phyloP scores from a whole-genome alignment of 1,284 basidiomycete species.

The Laetiporus sulphureus region DNA sequence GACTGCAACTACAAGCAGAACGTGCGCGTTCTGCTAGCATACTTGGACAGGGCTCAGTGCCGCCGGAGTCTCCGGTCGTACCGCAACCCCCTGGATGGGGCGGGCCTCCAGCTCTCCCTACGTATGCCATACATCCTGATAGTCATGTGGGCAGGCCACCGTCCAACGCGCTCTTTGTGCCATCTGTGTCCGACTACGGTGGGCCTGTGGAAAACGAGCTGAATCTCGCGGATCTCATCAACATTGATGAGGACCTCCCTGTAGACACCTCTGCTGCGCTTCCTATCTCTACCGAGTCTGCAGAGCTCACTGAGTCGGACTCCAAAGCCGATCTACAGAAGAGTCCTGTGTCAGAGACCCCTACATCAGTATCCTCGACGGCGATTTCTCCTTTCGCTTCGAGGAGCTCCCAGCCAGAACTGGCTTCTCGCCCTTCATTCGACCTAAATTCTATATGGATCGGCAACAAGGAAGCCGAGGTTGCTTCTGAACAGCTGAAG shows the following conservation, averaged over 20 bases:
- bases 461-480: slow-evolving; percentile 9
- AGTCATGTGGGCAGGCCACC: slow-evolving; percentile 26
- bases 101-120: slow-evolving; percentile 47
- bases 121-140: slow-evolving; percentile 29
- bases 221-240: slow-evolving; percentile 69
- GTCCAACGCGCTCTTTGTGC: slow-evolving; percentile 33
- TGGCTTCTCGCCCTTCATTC: slow-evolving; percentile 44
- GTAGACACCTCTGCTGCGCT: slow-evolving; percentile 18
- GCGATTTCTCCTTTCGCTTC: slow-evolving; percentile 47
- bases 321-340: slow-evolving; percentile 13
- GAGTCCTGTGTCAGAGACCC: slow-evolving; percentile 10
- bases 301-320: slow-evolving; percentile 4
- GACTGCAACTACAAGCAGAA: slow-evolving; percentile 37
- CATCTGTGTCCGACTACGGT: slow-evolving; percentile 35
- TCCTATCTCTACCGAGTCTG: slow-evolving; percentile 9
- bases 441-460: slow-evolving; percentile 68
- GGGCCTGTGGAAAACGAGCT: slow-evolving; percentile 49
- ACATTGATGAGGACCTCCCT: slow-evolving; percentile 62
- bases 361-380: slow-evolving; percentile 20
- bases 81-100: slow-evolving; percentile 46
- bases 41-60: slow-evolving; percentile 36
- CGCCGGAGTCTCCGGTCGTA: slow-evolving; percentile 57
- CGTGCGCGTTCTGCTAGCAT: slow-evolving; percentile 18
- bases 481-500: slow-evolving; percentile 8
- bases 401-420: slow-evolving; percentile 32